These are phyloP conservation scores for Delonix regia DNA, from an alignment of 306 rosid species.

Conservation along the genomic window DNA sequence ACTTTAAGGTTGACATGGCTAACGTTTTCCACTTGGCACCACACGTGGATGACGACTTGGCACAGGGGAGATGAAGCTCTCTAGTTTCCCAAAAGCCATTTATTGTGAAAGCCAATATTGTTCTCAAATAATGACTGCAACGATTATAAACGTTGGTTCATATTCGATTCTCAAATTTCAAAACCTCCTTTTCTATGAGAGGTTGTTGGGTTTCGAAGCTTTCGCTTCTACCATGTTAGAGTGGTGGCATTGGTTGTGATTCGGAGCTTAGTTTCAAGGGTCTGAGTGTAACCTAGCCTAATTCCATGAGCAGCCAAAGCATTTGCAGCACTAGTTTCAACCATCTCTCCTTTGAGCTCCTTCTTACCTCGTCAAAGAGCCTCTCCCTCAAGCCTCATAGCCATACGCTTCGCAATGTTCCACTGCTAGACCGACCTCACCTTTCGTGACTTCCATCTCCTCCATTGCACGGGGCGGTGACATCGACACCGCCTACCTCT, in stretches of 20 bases:
- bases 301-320: conserved; percentile 86
- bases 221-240: conserved; percentile 57
- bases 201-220: neutral
- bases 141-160: conserved; percentile 11
- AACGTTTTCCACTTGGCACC: too few species aligned
- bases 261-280: conserved; percentile 65
- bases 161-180: neutral
- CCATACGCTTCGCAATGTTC: conserved; percentile 59
- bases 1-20: too few species aligned
- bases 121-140: conserved; percentile 32
- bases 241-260: conserved; percentile 48
- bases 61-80: too few species aligned
- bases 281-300: conserved; percentile 54
- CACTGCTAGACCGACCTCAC: conserved; percentile 57
- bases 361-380: conserved; percentile 48
- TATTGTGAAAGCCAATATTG: too few species aligned
- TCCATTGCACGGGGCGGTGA: conserved; percentile 91
- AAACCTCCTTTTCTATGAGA: conserved; percentile 4
- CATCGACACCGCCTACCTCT: conserved; percentile 89
- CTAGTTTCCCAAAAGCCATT: too few species aligned
- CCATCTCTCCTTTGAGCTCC: conserved; percentile 85
- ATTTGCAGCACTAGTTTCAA: conserved; percentile 83
- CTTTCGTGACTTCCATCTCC: conserved; percentile 79
- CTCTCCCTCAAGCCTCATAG: conserved; percentile 83
- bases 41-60: too few species aligned